Evolutionary conservation across 1,284 basidiomycete species (phyloP), one percentile per base, ranked within the genome.

Genomic region (Microbotryum silenes-acaulis): DNA sequence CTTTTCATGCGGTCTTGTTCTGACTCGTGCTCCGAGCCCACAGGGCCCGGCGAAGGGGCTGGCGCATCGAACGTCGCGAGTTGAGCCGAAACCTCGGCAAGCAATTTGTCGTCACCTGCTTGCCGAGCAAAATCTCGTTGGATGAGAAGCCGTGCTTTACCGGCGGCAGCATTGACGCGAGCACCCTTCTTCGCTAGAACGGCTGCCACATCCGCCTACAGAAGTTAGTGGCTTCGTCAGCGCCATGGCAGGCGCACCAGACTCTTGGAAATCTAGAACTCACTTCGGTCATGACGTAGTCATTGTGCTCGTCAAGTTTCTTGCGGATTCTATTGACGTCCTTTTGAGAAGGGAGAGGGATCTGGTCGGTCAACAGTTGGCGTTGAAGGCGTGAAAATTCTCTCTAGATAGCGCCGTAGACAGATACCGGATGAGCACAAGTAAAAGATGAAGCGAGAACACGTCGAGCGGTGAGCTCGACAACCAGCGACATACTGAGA

Each of bases 271-370:
- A 12, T 1, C 25, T 0, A 4, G 2, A 20, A 71, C 77, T 55
- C 58, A 89, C 89, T 80, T 91, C 89, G 1, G 89, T 91, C 78
- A 88, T 79, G 0, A 80, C 80, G 68, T 85, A 82, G 10, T 78
- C 79, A 14, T 79, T 72, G 48, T 88, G 74, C 64, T 81, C 83
- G 33, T 75, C 74, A 72, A 91, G 81, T 57, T 85, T 81, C 1
- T 79, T 80, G 3, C 74, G 74, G 74, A 91, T 88, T 72, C 81
- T 83, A 70, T 85, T 82, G 8, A 89, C 70, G 21, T 81, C 79
- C 4, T 81, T 80, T 66, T 83, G 84, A 18, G 83, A 81, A 0
- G 89, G 88, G 5, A 87, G 71, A 62, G 82, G 82, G 44, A 86
- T 75, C 8, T 82, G 79, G 31, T 91, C 87, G 0, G 65, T 71